These are phyloP conservation scores for Akanthomyces lecanii DNA, from an alignment of 2,329 filamentous ascomycete species.

Conservation along the genomic window DNA sequence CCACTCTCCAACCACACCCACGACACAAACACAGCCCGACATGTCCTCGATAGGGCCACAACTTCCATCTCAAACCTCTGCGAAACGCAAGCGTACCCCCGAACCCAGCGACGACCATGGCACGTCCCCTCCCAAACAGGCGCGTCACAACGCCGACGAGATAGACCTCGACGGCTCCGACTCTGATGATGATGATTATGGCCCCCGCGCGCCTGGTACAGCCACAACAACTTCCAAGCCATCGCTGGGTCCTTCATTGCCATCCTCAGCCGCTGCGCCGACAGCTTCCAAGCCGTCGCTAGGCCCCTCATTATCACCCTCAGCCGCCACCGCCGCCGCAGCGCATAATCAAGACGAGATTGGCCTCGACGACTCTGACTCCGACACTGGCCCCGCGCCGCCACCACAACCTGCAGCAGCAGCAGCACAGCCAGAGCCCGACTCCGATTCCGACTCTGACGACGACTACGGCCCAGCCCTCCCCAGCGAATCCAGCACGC, in stretches of 20 bases:
- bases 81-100: slow-evolving; percentile 57
- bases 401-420: slow-evolving; percentile 23
- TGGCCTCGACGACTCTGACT: slow-evolving; percentile 34
- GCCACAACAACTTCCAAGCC: slow-evolving; percentile 21
- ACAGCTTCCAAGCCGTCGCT: slow-evolving; percentile 19
- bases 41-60: slow-evolving; percentile 70
- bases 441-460: slow-evolving; percentile 30
- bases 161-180: slow-evolving; percentile 42
- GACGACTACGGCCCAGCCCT: slow-evolving; percentile 59
- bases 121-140: slow-evolving; percentile 41
- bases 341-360: slow-evolving; percentile 39
- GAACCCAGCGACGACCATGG: slow-evolving; percentile 31
- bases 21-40: slow-evolving; percentile 29
- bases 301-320: slow-evolving; percentile 23
- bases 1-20: slow-evolving; percentile 2
- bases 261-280: neutral
- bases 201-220: slow-evolving; percentile 30
- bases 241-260: slow-evolving; percentile 23
- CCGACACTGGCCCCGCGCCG: slow-evolving; percentile 34
- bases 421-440: slow-evolving; percentile 30
- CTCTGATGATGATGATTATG: slow-evolving; percentile 39
- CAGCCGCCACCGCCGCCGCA: neutral
- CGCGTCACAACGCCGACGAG: slow-evolving; percentile 44
- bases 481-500: slow-evolving; percentile 36
- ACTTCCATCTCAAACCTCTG: slow-evolving; percentile 60